Conservation (phyloP, 345 rosid species). For the Gossypium ekmanianum region DNA sequence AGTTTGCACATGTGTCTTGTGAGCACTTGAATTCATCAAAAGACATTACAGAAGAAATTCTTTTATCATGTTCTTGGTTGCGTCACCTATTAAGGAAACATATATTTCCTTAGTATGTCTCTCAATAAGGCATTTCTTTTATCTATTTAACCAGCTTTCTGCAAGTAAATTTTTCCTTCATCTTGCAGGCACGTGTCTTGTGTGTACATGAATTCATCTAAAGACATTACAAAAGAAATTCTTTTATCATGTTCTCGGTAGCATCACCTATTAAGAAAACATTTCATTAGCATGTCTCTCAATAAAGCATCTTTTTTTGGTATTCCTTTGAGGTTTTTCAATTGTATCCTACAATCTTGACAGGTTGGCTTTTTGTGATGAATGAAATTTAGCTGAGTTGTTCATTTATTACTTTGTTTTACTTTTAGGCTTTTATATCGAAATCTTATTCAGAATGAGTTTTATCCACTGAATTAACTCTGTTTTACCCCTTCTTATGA, state of each 20-base stretch:
- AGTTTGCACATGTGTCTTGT: background rate
- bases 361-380: background rate
- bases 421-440: background rate
- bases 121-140: background rate
- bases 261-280: background rate
- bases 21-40: background rate
- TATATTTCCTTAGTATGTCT: background rate
- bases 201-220: background rate
- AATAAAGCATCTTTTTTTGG: background rate
- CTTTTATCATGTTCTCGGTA: background rate
- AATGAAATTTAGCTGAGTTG: background rate
- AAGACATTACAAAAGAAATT: background rate
- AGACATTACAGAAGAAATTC: background rate
- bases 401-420: background rate
- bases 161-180: background rate
- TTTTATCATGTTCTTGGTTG: background rate
- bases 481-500: conserved; percentile 14
- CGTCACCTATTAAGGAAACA: background rate
- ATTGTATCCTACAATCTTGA: conserved; percentile 1
- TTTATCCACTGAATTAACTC: background rate
- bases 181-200: background rate
- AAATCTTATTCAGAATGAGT: background rate
- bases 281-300: background rate
- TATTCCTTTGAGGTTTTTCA: background rate
- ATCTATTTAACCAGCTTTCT: background rate